Conservation (phyloP, 2,329 filamentous ascomycete species). For the Calonectria pseudoreteaudii region DNA sequence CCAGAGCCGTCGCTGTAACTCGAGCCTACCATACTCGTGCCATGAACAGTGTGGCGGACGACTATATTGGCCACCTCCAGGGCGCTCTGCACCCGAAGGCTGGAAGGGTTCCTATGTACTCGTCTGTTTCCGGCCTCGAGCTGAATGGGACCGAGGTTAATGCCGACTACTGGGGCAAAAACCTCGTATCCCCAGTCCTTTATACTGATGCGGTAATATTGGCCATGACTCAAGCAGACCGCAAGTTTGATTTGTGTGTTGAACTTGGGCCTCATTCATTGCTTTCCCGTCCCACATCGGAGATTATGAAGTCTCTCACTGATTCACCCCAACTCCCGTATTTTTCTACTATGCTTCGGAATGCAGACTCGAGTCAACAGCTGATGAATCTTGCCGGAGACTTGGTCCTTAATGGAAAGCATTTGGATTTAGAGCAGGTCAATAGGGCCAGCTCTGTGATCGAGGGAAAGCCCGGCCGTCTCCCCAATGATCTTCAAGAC, state of each 20-base stretch:
- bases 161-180: slow-evolving; percentile 37
- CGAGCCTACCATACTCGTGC: slow-evolving; percentile 35
- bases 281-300: slow-evolving; percentile 36
- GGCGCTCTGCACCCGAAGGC: slow-evolving; percentile 22
- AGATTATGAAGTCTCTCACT: slow-evolving; percentile 34
- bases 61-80: slow-evolving; percentile 32
- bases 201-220: slow-evolving; percentile 38
- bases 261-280: slow-evolving; percentile 37
- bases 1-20: slow-evolving; percentile 35
- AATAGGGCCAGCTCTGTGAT: slow-evolving; percentile 13
- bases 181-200: slow-evolving; percentile 38
- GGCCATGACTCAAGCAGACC: slow-evolving; percentile 29
- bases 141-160: slow-evolving; percentile 36
- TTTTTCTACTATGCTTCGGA: slow-evolving; percentile 37
- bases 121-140: slow-evolving; percentile 32
- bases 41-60: slow-evolving; percentile 35
- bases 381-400: slow-evolving; percentile 36
- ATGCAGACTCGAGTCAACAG: slow-evolving; percentile 35
- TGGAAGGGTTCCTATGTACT: slow-evolving; percentile 30
- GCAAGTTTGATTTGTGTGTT: slow-evolving; percentile 32
- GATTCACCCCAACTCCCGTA: slow-evolving; percentile 31
- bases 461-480: slow-evolving; percentile 26
- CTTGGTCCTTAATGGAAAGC: slow-evolving; percentile 36
- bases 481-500: slow-evolving; percentile 37
- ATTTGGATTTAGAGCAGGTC: slow-evolving; percentile 31